Percentiles rank a stretch among this genome's conserved stretches.
phyloP scores from a whole-genome alignment of 345 rosid genomes.

The Hypericum perforatum region DNA sequence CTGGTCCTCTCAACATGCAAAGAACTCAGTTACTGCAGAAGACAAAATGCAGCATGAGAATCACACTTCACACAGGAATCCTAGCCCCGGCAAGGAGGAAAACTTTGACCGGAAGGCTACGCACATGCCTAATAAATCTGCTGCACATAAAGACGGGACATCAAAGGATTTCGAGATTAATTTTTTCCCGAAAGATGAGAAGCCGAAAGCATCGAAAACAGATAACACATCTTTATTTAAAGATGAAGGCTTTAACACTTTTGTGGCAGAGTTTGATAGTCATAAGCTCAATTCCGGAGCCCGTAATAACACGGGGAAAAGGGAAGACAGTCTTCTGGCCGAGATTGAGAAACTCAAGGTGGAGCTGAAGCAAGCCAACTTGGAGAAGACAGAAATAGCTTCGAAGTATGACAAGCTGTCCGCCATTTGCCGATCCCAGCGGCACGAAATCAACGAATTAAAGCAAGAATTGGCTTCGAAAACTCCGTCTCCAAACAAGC shows the following conservation, averaged over 20 bases:
- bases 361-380: slow-evolving; percentile 55
- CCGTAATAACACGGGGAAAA: slow-evolving; percentile 22
- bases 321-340: slow-evolving; percentile 47
- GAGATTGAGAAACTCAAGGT: slow-evolving; percentile 71
- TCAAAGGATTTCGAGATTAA: slow-evolving; percentile 45
- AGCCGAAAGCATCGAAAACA: slow-evolving; percentile 35
- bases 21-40: slow-evolving; percentile 39
- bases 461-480: slow-evolving; percentile 64
- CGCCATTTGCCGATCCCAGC: slow-evolving; percentile 90
- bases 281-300: slow-evolving; percentile 37
- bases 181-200: slow-evolving; percentile 38
- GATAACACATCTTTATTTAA: slow-evolving; percentile 30
- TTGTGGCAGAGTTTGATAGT: slow-evolving; percentile 82
- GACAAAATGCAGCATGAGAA: slow-evolving; percentile 36
- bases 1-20: slow-evolving; percentile 85
- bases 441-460: slow-evolving; percentile 93
- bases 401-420: slow-evolving; percentile 84
- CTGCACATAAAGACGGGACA: slow-evolving; percentile 26
- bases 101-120: slow-evolving; percentile 21
- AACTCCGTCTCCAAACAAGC: slow-evolving; percentile 52
- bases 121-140: slow-evolving; percentile 24
- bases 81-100: slow-evolving; percentile 42
- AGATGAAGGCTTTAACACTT: slow-evolving; percentile 57
- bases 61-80: slow-evolving; percentile 25
- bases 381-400: slow-evolving; percentile 72